Conservation (phyloP, 2,329 filamentous ascomycete species). For the Emmonsiellopsis sp. region DNA sequence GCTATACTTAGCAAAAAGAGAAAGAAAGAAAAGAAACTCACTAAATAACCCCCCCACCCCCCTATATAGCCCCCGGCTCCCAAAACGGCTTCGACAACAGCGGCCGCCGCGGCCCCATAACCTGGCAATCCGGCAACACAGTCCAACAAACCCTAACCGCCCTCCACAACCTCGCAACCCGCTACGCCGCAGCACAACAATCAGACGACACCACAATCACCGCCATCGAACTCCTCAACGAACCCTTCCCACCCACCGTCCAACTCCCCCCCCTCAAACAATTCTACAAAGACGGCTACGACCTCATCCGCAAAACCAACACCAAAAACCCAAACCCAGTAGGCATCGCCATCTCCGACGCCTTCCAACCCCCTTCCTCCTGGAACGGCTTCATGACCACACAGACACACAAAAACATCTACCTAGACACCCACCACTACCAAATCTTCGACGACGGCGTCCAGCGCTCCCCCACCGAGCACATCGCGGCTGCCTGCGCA, state of each 20-base stretch:
- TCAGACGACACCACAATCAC: constrained; percentile 54
- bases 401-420: constrained; percentile 40
- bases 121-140: constrained; percentile 31
- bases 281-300: constrained; percentile 49
- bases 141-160: constrained; percentile 40
- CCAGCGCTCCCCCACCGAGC: constrained; percentile 43
- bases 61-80: constrained; percentile 43
- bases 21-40: constrained; percentile 5
- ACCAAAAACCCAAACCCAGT: constrained; percentile 30
- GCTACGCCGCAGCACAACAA: constrained; percentile 50
- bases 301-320: constrained; percentile 36
- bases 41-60: neutral
- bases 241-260: constrained; percentile 32
- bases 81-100: constrained; percentile 64
- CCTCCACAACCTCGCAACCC: constrained; percentile 48
- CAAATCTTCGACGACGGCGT: constrained; percentile 50
- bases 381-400: constrained; percentile 56
- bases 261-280: constrained; percentile 39
- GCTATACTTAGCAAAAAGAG: neutral
- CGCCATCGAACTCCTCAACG: constrained; percentile 39
- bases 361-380: constrained; percentile 36
- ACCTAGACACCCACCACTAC: constrained; percentile 62
- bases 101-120: constrained; percentile 36
- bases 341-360: constrained; percentile 48
- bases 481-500: constrained; percentile 49